These are phyloP conservation scores for Aspergillus clavatus DNA, from an alignment of 2,329 filamentous ascomycete species.

Conservation along the genomic window DNA sequence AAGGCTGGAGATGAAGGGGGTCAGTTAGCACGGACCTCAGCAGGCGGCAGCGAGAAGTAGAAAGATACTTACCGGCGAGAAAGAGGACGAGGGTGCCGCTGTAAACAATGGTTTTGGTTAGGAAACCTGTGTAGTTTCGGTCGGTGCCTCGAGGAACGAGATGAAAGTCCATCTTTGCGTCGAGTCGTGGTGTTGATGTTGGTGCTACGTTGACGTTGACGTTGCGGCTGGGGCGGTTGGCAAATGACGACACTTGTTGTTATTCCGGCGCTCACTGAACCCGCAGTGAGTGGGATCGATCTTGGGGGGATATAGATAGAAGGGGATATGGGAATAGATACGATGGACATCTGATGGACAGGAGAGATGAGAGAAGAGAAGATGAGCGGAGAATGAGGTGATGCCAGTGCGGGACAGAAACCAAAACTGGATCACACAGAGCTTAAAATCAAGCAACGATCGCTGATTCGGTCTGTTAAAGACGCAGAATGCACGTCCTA, in stretches of 20 bases:
- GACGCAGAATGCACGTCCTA: background rate
- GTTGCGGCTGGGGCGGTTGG: background rate
- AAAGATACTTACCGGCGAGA: constrained; percentile 35
- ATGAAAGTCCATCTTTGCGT: constrained; percentile 37
- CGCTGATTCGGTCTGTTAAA: background rate
- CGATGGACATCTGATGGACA: too few species aligned
- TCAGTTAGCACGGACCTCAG: background rate
- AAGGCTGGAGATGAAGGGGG: constrained; percentile 29
- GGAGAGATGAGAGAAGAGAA: background rate
- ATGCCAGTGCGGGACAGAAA: background rate
- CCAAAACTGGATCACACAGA: background rate
- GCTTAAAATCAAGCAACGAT: background rate
- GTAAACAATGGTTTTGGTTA: constrained; percentile 49
- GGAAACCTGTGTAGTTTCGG: constrained; percentile 44
- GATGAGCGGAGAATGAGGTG: background rate
- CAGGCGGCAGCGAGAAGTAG: background rate
- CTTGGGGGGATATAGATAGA: too few species aligned
- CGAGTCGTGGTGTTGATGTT: too few species aligned
- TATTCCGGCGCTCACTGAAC: background rate
- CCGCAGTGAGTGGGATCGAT: background rate
- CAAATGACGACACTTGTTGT: background rate
- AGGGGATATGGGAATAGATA: too few species aligned
- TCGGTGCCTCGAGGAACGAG: constrained; percentile 41
- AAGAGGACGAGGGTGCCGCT: constrained; percentile 41
- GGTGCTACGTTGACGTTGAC: background rate